A percentile compares a stretch with the other conserved stretches of the same genome.
These are phyloP conservation scores for Xylaria sp. DNA, from an alignment of 2,329 filamentous ascomycete genomes.

Conservation along the genomic window DNA sequence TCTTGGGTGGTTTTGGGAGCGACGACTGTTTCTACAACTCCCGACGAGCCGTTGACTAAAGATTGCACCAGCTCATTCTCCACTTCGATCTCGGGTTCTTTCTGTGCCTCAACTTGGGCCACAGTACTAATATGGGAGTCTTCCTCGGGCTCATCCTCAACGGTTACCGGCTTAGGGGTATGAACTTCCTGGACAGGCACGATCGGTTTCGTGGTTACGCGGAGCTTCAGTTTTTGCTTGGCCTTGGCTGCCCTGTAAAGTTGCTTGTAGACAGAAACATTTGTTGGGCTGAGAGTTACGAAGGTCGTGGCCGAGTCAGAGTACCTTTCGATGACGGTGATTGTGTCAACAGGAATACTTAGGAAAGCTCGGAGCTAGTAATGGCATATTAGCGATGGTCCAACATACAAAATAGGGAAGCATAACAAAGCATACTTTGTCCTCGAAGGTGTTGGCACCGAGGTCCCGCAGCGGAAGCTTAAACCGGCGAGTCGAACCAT, in stretches of 20 bases:
- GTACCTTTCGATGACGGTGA: constrained; percentile 83
- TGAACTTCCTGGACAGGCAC: constrained; percentile 42
- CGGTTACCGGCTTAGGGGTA: constrained; percentile 50
- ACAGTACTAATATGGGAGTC: constrained; percentile 10
- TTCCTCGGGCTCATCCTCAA: constrained; percentile 54
- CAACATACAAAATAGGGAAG: background rate
- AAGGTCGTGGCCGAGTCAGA: constrained; percentile 89
- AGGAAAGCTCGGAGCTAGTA: constrained; percentile 72
- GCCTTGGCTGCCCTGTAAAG: constrained; percentile 96
- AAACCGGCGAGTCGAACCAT: constrained; percentile 78
- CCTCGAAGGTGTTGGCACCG: constrained; percentile 72
- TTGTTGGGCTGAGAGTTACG: constrained; percentile 77
- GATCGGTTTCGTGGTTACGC: constrained; percentile 58
- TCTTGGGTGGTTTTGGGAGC: constrained; percentile 37
- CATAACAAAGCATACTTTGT: constrained; percentile 70
- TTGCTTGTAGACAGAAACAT: constrained; percentile 90
- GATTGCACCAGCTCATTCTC: background rate
- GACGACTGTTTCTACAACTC: constrained; percentile 31
- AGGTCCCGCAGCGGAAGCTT: constrained; percentile 91
- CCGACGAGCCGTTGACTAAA: constrained; percentile 3
- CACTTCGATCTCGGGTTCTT: background rate
- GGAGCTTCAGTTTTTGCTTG: constrained; percentile 94
- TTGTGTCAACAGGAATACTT: constrained; percentile 64
- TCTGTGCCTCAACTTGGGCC: background rate
- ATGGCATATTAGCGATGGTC: constrained; percentile 5